A percentile compares a stretch with the other conserved stretches of the same genome.
Conservation (phyloP, 2,329 filamentous ascomycete genomes). For the Aspergillus sp. region DNA sequence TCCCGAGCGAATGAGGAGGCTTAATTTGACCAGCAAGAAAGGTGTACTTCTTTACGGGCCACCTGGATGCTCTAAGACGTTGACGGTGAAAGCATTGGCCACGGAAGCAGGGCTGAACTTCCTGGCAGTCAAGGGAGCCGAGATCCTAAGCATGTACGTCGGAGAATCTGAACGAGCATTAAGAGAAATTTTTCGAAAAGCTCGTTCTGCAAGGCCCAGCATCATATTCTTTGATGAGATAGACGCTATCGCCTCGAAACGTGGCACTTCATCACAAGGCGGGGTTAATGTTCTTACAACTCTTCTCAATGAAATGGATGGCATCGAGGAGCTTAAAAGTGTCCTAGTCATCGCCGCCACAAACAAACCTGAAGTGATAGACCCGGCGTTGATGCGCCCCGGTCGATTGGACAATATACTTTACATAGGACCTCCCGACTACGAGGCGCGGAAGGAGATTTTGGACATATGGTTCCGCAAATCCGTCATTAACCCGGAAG, state of each 20-base stretch:
- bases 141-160: constrained; percentile 95
- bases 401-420: constrained; percentile 83
- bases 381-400: constrained; percentile 80
- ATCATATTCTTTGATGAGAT: constrained; percentile 99
- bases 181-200: constrained; percentile 81
- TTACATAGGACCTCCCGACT: constrained; percentile 81
- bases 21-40: constrained; percentile 66
- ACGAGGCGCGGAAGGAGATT: constrained; percentile 73
- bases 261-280: constrained; percentile 54
- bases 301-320: constrained; percentile 92
- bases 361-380: constrained; percentile 83
- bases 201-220: constrained; percentile 79
- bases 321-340: constrained; percentile 79
- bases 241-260: constrained; percentile 72
- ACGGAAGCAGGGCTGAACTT: constrained; percentile 92
- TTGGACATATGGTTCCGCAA: constrained; percentile 67
- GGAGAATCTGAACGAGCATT: constrained; percentile 88
- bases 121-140: constrained; percentile 89
- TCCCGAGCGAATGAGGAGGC: constrained; percentile 52
- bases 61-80: constrained; percentile 91
- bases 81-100: constrained; percentile 86
- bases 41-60: constrained; percentile 89
- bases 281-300: constrained; percentile 83
- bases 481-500: constrained; percentile 62
- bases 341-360: constrained; percentile 89